Base-by-base conservation (phyloP, 371 early-diverging fungal genomes). In the Coemansia sp. region DNA sequence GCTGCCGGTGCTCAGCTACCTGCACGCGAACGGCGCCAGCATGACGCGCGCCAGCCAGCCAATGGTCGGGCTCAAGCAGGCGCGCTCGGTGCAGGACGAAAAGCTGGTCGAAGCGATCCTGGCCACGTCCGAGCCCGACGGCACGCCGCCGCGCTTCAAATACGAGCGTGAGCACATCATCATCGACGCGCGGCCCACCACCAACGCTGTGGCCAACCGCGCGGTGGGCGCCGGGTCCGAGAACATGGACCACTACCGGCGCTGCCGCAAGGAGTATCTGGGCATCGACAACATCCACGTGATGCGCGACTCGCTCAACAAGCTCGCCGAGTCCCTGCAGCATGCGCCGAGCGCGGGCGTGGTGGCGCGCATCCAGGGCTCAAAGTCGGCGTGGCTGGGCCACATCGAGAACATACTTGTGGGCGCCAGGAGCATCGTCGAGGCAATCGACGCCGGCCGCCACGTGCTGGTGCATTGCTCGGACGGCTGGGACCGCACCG, bases 401-500 rank as follows among this genome's bases (percentile, higher is more conserved):
- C 96, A 95, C 68, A 87, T 96, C 51, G 80, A 81, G 5, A 86
- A 86, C 32, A 82, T 98, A 13, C 62, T 98, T 63, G 92, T 92
- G 5, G 95, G 92, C 13, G 83, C 92, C 0, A 63, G 79, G 48
- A 78, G 85, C 52, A 93, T 98, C 55, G 91, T 96, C n/a, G 84
- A 90, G 56, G 87, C 84, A 52, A 84, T 97, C 2, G 75, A 86
- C 2, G 78, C 81, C 34, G 87, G 87, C 55, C 84, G 87, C 1
- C 95, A 96, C 65, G 95, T 93, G 3, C 82, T 98, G 35, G 93
- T 98, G 3, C 99, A 98, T 71, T 98, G 99, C 82, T 93, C 94
- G n/a, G 99, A 98, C 76, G 99, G 99, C 8, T 98, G 99, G 99
- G 99, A 98, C 78, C 88, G 99, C 42, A 98, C 99, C 0, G 90